phyloP scores from a whole-genome alignment of 1,139 yeast genomes.

The Suhomyces taliae region DNA sequence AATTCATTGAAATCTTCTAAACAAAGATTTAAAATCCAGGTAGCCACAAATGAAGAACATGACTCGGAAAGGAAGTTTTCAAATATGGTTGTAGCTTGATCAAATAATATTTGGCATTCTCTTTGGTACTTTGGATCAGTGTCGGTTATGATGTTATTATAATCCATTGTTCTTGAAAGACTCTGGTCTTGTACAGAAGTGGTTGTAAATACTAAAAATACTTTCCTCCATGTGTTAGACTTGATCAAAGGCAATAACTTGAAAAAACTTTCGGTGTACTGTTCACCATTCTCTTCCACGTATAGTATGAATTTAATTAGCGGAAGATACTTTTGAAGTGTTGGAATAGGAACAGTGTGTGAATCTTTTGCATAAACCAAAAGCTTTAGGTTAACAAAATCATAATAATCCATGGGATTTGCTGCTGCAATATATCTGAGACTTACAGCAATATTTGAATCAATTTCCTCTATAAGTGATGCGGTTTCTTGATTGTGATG shows the following conservation, averaged over 20 bases:
- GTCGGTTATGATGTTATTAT: conserved; percentile 30
- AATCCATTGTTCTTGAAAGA: conserved; percentile 56
- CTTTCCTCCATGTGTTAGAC: conserved; percentile 55
- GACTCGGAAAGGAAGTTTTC: conserved; percentile 24
- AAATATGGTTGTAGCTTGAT: conserved; percentile 30
- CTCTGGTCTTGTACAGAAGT: conserved; percentile 56
- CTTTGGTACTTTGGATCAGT: conserved; percentile 27
- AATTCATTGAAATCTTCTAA: conserved; percentile 39
- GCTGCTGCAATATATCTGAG: conserved; percentile 55
- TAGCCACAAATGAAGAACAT: conserved; percentile 31
- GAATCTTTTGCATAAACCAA: conserved; percentile 34
- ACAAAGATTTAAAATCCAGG: conserved; percentile 38
- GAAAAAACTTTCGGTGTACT: conserved; percentile 41
- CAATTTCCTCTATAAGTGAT: conserved; percentile 35
- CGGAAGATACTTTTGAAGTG: conserved; percentile 46
- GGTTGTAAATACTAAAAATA: conserved; percentile 51
- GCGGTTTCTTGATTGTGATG: conserved; percentile 3
- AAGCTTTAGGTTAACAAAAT: conserved; percentile 38
- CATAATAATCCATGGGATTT: conserved; percentile 51
- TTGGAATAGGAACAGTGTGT: conserved; percentile 45
- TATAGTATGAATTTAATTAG: conserved; percentile 51
- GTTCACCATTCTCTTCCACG: conserved; percentile 33
- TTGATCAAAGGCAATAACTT: conserved; percentile 42
- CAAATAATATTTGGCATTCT: conserved; percentile 34
- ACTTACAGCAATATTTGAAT: conserved; percentile 43